Base-by-base conservation (phyloP, 345 rosid genomes). In the Angophora floribunda region DNA sequence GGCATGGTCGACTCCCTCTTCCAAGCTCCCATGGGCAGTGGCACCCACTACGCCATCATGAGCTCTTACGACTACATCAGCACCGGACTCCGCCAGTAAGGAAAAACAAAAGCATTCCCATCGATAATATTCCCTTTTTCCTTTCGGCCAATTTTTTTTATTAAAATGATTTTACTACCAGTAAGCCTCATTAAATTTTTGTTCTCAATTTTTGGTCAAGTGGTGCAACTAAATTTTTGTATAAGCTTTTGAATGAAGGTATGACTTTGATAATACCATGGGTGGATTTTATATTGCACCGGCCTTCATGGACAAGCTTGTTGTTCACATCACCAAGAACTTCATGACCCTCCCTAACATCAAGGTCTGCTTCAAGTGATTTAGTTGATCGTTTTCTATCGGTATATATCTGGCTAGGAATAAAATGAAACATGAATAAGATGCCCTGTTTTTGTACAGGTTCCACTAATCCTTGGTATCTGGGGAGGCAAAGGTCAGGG, bases 401-500 rank as follows among this genome's bases (percentile, higher is more conserved):
- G 86, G 22, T 41, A 15, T 6, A 59, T 87, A 44, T 24, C 52
- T 44, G 53, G 36, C n/a, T 30, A 86, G 75, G 44, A 53, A 52
- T 52, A 15, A 55, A 28, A 5, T 26, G 67, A 86, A 86, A 50
- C 53, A 85, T 32, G 36, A 51, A 9, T 85, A 49, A 51, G 44
- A 49, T 19, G 84, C 41, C 84, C 49, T 16, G 44, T 85, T 85
- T 85, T n/a, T 85, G 86, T 51, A n/a, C 89, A 97, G 99, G 90
- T 97, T 94, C 99, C 99, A 87, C 96, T 98, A 86, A 98, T 98
- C 87, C 94, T 98, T 93, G 99, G 99, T 92, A 86, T 98, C 4
- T 98, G 99, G 99, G 99, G 99, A 95, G 99, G 99, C 91, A 98
- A 98, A 92, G 99, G 99, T 87, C 99, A 98, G 87, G 99, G 99